A percentile compares a stretch with the other conserved stretches of the same genome.
These are phyloP conservation scores for Schizopora paradoxa DNA, from an alignment of 1,284 basidiomycete species.

Conservation along the genomic window DNA sequence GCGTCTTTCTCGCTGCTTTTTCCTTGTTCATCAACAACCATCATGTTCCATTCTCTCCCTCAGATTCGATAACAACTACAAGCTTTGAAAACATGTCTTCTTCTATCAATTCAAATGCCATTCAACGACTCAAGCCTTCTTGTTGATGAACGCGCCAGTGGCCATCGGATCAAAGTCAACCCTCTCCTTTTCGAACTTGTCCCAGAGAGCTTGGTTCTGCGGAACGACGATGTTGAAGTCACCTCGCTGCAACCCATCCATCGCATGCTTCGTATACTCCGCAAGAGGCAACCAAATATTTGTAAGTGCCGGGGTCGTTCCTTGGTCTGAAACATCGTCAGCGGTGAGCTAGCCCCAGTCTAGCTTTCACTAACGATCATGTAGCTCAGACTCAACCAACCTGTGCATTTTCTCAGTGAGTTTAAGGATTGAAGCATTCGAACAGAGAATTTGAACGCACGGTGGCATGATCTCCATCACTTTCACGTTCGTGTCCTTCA, in stretches of 20 bases:
- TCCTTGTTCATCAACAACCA: too few species aligned
- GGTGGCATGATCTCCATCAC: slow-evolving; percentile 60
- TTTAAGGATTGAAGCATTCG: not conserved
- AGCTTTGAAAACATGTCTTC: too few species aligned
- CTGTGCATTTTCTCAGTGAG: slow-evolving; percentile 26
- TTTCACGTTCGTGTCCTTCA: slow-evolving; percentile 46
- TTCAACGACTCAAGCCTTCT: too few species aligned
- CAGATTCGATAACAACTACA: too few species aligned
- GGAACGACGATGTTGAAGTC: slow-evolving; percentile 32
- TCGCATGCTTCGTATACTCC: slow-evolving; percentile 40
- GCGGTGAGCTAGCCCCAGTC: slow-evolving; percentile 1
- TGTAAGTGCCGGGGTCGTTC: slow-evolving; percentile 41
- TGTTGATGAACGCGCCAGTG: too few species aligned
- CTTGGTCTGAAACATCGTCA: slow-evolving; percentile 37
- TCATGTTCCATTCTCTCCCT: too few species aligned
- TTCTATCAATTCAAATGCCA: too few species aligned
- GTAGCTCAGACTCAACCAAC: slow-evolving; percentile 59
- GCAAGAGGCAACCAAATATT: slow-evolving; percentile 58
- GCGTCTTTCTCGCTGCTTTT: too few species aligned
- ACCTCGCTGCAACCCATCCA: slow-evolving; percentile 45
- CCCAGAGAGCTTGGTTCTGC: not conserved
- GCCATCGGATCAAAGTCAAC: too few species aligned
- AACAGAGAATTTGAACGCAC: slow-evolving; percentile 32
- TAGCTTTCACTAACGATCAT: slow-evolving; percentile 42
- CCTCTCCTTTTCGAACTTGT: slow-evolving; percentile 1